Base-by-base conservation (phyloP, 1,139 yeast genomes). In the Taphrina betulina region DNA sequence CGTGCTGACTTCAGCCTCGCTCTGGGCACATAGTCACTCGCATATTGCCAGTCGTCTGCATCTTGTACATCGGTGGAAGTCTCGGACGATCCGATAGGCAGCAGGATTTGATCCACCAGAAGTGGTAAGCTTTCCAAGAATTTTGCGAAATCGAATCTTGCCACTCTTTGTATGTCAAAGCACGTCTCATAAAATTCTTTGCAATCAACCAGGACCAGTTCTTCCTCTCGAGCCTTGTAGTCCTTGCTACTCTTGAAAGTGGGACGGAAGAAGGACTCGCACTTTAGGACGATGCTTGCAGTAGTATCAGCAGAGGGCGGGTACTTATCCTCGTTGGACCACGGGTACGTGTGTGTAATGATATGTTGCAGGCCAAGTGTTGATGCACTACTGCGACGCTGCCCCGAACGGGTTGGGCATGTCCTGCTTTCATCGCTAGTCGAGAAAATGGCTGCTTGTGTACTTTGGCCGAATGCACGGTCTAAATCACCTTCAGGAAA, bases 361-460 rank as follows among this genome's bases (percentile, higher is more conserved):
- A 43, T n/a, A 7, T 34, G 37, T 26, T 26, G 31, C n/a, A n/a
- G n/a, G n/a, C n/a, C n/a, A n/a, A n/a, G 31, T 28, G 31, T 28
- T 12, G 10, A 28, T 28, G 12, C 31, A 28, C 12, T 8, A 12
- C 31, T 12, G 10, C 8, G 31, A 16, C 37, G 14, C 37, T 12
- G 37, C 7, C 17, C 37, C 5, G 14, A 8, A 8, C 17, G 17
- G 12, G 31, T 12, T 28, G 31, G 31, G n/a, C n/a, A n/a, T n/a
- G n/a, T n/a, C n/a, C 35, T 31, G 8, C 35, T n/a, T 31, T 16
- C 35, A 31, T 16, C 35, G n/a, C n/a, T n/a, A n/a, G n/a, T n/a
- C 31, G 31, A 26, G 20, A 50, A 50, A 14, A 50, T 19, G 14
- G 54, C 54, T 14, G 31, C 22, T 17, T 50, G 54, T 3, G 54